Conservation (phyloP, 257 asterid species). For the Fraxinus cuspidata region DNA sequence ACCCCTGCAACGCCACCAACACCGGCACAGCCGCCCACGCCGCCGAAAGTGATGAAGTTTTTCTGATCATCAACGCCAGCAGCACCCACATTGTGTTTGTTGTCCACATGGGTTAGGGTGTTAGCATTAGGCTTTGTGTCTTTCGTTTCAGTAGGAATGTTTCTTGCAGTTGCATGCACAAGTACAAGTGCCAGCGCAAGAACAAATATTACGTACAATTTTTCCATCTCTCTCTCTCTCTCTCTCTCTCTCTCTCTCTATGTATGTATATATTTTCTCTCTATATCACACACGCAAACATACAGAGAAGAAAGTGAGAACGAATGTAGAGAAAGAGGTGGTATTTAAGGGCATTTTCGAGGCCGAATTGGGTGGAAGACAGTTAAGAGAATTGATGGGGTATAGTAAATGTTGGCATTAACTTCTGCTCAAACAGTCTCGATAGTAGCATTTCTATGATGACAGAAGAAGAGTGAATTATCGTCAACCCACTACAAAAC, state of each 20-base stretch:
- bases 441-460: conserved; percentile 29
- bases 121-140: conserved; percentile 26
- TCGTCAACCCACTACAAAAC: not conserved
- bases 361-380: conserved; percentile 27
- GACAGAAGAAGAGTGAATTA: conserved; percentile 22
- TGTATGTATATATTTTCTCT: not conserved
- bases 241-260: conserved; percentile 4
- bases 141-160: conserved; percentile 38
- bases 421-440: conserved; percentile 21
- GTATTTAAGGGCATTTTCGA: conserved; percentile 42
- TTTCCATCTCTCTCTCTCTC: conserved; percentile 43
- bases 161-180: conserved; percentile 51
- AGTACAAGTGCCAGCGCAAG: conserved; percentile 38
- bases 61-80: conserved; percentile 55
- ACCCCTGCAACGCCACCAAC: conserved; percentile 48
- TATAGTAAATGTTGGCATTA: conserved; percentile 21
- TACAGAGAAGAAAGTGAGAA: not conserved
- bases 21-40: conserved; percentile 65
- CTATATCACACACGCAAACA: not conserved
- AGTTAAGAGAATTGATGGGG: conserved; percentile 27
- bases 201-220: conserved; percentile 39
- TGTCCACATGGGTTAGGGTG: conserved; percentile 21
- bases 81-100: conserved; percentile 23
- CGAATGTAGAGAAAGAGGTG: conserved; percentile 15
- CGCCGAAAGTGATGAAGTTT: conserved; percentile 59